Conservation (phyloP, 345 rosid species). For the Iberis pinnata region DNA sequence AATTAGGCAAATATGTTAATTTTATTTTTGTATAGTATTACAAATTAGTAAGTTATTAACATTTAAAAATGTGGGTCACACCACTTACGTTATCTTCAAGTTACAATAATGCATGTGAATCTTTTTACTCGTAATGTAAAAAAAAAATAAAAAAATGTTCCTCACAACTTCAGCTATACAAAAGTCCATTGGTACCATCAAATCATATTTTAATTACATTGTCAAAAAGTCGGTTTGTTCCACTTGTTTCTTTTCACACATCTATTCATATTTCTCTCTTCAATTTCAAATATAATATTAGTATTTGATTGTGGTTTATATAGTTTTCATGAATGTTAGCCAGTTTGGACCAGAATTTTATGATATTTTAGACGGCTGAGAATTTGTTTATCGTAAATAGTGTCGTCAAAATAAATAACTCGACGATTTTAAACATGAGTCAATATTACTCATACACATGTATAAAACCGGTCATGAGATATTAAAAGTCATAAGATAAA, state of each 20-base stretch:
- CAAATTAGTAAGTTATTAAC: neutral
- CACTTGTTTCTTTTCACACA: neutral
- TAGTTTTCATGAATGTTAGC: too few species aligned
- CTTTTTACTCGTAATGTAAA: constrained; percentile 10
- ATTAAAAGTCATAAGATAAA: too few species aligned
- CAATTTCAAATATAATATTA: too few species aligned
- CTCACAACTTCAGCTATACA: constrained; percentile 37
- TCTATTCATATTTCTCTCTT: neutral
- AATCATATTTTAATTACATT: constrained; percentile 13
- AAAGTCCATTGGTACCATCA: constrained; percentile 40
- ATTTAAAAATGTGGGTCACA: constrained; percentile 21
- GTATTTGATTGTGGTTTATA: too few species aligned
- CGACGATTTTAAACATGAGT: too few species aligned
- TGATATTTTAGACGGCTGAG: too few species aligned
- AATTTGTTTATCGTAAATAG: too few species aligned
- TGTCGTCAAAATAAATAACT: too few species aligned
- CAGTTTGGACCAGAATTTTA: too few species aligned
- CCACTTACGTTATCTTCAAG: constrained; percentile 29
- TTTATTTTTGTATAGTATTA: neutral
- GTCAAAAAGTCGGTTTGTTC: constrained; percentile 24
- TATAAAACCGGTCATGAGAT: too few species aligned
- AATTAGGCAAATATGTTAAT: neutral
- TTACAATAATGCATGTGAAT: constrained; percentile 42
- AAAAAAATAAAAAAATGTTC: constrained; percentile 26
- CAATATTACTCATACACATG: too few species aligned